phyloP scores from a whole-genome alignment of 2,329 filamentous ascomycete genomes.

The Rutstroemia sp. region DNA sequence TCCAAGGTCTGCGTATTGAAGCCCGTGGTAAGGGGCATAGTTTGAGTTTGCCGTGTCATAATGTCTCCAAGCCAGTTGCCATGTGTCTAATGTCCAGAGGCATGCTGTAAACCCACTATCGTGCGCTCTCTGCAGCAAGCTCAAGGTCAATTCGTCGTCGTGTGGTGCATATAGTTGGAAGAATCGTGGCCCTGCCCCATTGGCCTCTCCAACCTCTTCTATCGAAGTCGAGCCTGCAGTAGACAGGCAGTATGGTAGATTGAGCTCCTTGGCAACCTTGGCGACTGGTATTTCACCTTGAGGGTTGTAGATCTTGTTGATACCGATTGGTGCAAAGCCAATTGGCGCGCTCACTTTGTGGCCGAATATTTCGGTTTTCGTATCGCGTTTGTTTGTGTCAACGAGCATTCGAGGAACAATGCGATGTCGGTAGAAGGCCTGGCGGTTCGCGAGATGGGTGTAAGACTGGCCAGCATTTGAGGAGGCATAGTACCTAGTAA shows the following conservation, averaged over 20 bases:
- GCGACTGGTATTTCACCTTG: conserved; percentile 52
- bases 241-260: conserved; percentile 51
- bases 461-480: conserved; percentile 48
- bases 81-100: conserved; percentile 56
- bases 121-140: conserved; percentile 47
- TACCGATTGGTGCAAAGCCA: conserved; percentile 57
- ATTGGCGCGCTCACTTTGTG: conserved; percentile 52
- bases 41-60: conserved; percentile 49
- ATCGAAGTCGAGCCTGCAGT: conserved; percentile 46
- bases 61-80: conserved; percentile 55
- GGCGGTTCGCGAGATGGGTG: conserved; percentile 48
- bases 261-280: conserved; percentile 48
- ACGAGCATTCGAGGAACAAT: conserved; percentile 55
- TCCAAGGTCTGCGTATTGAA: conserved; percentile 44
- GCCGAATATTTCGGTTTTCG: conserved; percentile 50
- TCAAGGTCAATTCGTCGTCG: conserved; percentile 51
- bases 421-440: conserved; percentile 56
- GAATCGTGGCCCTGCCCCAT: conserved; percentile 45
- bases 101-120: conserved; percentile 48
- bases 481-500: conserved; percentile 42
- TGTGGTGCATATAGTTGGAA: conserved; percentile 60
- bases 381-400: conserved; percentile 50
- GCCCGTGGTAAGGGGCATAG: conserved; percentile 51
- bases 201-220: conserved; percentile 49
- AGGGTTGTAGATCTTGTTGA: conserved; percentile 58